Evolutionary conservation across 208 protist species (phyloP), one percentile per base, ranked within the genome.

Genomic region (Blastocrithidia nonstop): DNA sequence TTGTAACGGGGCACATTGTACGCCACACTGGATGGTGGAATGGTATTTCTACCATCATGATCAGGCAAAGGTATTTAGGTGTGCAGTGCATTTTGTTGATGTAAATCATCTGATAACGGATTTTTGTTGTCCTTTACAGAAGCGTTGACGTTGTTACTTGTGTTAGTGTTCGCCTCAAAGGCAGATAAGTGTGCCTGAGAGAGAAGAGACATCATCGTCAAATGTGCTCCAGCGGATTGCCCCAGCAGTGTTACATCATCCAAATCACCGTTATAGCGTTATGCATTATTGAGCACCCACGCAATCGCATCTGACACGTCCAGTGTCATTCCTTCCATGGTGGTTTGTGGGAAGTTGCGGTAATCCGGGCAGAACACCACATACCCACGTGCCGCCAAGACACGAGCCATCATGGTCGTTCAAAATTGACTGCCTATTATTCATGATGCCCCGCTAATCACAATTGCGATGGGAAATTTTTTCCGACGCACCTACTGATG

Each of bases 351-450:
- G 49, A 90, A 93, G 70, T 89, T 93, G 40, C 85, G 79, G 63
- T 93, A 93, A 73, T 93, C 85, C 6, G 85, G 85, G 59, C 74
- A 85, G 62, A 93, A 90, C 9, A 88, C 80, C 22, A 89, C 53
- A 63, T 86, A 88, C 25, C 85, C 85, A 28, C 79, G 64, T 24
- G 64, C 53, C 7, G 80, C 65, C 3, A 93, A 51, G 7, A 88
- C 45, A 2, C 77, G 71, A 11, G 77, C 79, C n/a, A 93, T 50
- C 39, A 93, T 63, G 23, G 66, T 70, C 29, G 59, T 68, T 80
- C 84, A 93, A 21, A 87, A 57, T 27, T 88, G 57, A 39, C 65
- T 71, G 4, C 84, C 84, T 38, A 93, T 74, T 59, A 93, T 93
- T 80, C 84, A 93, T 6, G 66, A 73, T 8, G 64, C 79, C 36